phyloP scores from a whole-genome alignment of 495 filamentous ascomycete genomes.

The Aspergillus steynii region DNA sequence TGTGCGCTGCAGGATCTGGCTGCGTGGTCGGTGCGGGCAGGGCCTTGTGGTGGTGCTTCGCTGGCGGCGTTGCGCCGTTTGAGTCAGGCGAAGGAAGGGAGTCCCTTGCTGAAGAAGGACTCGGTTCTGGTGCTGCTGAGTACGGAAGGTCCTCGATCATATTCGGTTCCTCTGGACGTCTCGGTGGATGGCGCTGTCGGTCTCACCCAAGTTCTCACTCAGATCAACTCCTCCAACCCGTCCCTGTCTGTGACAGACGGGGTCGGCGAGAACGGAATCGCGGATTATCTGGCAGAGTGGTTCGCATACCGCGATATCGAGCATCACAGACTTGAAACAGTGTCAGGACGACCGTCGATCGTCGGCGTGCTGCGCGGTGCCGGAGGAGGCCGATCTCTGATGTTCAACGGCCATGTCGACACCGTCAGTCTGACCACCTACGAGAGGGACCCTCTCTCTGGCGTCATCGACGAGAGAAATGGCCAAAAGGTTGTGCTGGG shows the following conservation, averaged over 20 bases:
- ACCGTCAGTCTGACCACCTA: constrained; percentile 48
- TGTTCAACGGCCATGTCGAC: constrained; percentile 53
- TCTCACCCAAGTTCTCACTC: constrained; percentile 40
- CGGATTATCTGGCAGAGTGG: constrained; percentile 43
- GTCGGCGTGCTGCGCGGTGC: constrained; percentile 44
- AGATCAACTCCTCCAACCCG: constrained; percentile 48
- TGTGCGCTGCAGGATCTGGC: constrained; percentile 50
- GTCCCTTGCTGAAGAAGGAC: constrained; percentile 35
- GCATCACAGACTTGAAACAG: constrained; percentile 41
- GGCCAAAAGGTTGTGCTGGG: constrained; percentile 41
- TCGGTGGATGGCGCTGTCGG: constrained; percentile 34
- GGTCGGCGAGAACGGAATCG: constrained; percentile 43
- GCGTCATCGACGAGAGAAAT: constrained; percentile 29
- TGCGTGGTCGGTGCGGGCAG: constrained; percentile 45
- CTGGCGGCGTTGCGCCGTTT: constrained; percentile 57
- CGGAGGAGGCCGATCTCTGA: constrained; percentile 45
- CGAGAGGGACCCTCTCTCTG: constrained; percentile 42
- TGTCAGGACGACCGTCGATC: constrained; percentile 44
- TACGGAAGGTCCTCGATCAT: constrained; percentile 50
- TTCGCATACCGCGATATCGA: constrained; percentile 48
- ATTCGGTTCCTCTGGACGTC: constrained; percentile 32
- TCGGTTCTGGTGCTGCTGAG: constrained; percentile 56
- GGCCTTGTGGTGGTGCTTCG: constrained; percentile 65
- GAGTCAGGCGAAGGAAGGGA: constrained; percentile 23
- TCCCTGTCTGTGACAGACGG: constrained; percentile 38